Base-by-base conservation (phyloP, 345 rosid genomes). In the Viola odorata region DNA sequence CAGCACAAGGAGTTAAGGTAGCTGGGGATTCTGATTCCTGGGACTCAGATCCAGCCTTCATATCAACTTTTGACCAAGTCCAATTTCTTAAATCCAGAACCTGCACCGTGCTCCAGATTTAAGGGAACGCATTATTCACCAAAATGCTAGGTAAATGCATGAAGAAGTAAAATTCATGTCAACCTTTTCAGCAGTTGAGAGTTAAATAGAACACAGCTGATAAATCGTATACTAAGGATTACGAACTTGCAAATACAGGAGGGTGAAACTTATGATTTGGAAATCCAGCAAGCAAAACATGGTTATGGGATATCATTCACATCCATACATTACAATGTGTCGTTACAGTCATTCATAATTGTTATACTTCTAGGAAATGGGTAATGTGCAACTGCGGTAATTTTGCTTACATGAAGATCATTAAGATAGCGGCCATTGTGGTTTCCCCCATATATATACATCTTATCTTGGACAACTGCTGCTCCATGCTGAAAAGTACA, bases 381-480 rank as follows among this genome's bases (percentile, higher is more conserved):
- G 2, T 6, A 6, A 47, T 47, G 50, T 4, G 13, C 12, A 66
- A 12, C 45, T 9, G 50, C 37, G 3, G 56, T 50, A 41, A 15
- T 45, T 39, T 7, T 41, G 61, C 97, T 85, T 81, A 95, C 99
- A 79, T 87, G 90, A 65, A 95, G 86, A 78, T 95, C 97, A 75
- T 76, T 84, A 62, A 91, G 94, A 75, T 95, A 91, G 55, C 98
- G 98, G 12, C 99, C 99, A 73, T 95, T 95, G 72, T 91, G 96
- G 78, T 95, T 95, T 73, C 99, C 99, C 64, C 95, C 99, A 71
- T 70, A 85, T 66, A 94, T 56, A 70, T 90, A 95, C 98, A 95
- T 91, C 79, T 87, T 88, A 72, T 95, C 96, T 65, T 83, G 88
- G 77, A 95, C 64, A 68, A 85, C 84, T 61, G 86, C 91, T 68